These are phyloP conservation scores for Boletus pseudo-olivaceus DNA, from an alignment of 768 basidiomycete species.

Conservation along the genomic window DNA sequence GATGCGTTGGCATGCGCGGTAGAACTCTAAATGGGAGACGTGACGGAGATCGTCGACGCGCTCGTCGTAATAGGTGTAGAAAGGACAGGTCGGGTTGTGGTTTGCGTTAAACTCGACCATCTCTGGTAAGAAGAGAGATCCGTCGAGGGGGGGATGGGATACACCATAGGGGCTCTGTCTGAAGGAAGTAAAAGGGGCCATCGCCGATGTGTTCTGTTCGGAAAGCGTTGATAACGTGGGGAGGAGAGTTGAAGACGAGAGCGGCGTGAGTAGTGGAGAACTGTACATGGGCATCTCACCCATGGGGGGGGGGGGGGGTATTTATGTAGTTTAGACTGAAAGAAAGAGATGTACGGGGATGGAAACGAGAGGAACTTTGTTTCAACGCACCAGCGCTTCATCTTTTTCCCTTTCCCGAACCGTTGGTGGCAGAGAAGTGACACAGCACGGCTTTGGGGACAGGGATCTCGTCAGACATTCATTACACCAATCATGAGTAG, in stretches of 20 bases:
- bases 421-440: too few relatives aligned
- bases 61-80: conserved; percentile 32
- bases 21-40: conserved; percentile 43
- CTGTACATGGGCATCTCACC: too few relatives aligned
- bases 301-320: too few relatives aligned
- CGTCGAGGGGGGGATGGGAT: conserved; percentile 31
- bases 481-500: neutral
- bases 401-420: neutral
- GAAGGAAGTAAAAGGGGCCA: neutral
- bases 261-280: neutral
- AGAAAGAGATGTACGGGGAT: neutral
- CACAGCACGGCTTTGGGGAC: too few relatives aligned
- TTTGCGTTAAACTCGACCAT: conserved; percentile 27
- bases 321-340: neutral
- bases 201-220: too few relatives aligned
- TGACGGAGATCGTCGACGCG: conserved; percentile 14
- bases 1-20: conserved; percentile 41
- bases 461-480: neutral
- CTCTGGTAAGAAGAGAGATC: conserved; percentile 25
- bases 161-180: neutral
- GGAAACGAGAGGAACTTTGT: neutral
- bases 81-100: conserved; percentile 31
- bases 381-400: neutral
- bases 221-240: neutral
- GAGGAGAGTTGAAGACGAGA: neutral